Evolutionary conservation across 2,329 filamentous ascomycete species (phyloP).

Genomic region (Paraconiothyrium sp.): DNA sequence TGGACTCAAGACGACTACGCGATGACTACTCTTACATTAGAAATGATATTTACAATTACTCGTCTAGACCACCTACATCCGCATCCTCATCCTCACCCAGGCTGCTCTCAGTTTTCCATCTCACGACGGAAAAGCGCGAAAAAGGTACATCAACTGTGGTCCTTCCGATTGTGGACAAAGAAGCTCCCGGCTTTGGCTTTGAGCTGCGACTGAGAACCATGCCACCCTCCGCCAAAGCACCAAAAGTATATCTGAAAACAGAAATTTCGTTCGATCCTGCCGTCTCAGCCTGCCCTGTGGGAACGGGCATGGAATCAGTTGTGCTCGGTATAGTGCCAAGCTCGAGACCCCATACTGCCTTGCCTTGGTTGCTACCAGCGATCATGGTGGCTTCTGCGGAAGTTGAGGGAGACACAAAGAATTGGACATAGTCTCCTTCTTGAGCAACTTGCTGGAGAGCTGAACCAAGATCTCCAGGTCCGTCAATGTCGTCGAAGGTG

Average conservation of each 20-base stretch:
- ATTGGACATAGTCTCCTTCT: constrained; percentile 68
- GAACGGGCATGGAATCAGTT: constrained; percentile 48
- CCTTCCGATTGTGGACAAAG: constrained; percentile 23
- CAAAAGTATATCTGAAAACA: constrained; percentile 61
- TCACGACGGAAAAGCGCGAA: constrained; percentile 44
- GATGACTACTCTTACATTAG: constrained; percentile 21
- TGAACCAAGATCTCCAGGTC: constrained; percentile 43
- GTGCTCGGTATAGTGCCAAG: constrained; percentile 58
- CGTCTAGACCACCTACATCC: constrained; percentile 19
- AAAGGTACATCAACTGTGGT: constrained; percentile 62
- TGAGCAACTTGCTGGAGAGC: constrained; percentile 66
- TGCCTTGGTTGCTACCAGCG: not conserved
- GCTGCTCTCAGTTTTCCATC: not conserved
- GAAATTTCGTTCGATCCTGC: constrained; percentile 24
- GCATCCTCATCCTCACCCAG: not conserved
- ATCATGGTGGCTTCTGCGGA: not conserved
- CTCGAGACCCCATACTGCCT: constrained; percentile 32
- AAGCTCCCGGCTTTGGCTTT: not conserved
- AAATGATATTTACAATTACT: constrained; percentile 7
- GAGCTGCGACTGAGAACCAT: constrained; percentile 34
- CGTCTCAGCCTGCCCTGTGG: constrained; percentile 30
- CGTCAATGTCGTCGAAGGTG: constrained; percentile 20
- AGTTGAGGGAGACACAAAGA: constrained; percentile 38
- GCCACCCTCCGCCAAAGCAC: constrained; percentile 69
- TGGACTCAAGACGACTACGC: constrained; percentile 7